Base-by-base conservation (phyloP, 2,329 filamentous ascomycete genomes). In the Clonostachys sp. region DNA sequence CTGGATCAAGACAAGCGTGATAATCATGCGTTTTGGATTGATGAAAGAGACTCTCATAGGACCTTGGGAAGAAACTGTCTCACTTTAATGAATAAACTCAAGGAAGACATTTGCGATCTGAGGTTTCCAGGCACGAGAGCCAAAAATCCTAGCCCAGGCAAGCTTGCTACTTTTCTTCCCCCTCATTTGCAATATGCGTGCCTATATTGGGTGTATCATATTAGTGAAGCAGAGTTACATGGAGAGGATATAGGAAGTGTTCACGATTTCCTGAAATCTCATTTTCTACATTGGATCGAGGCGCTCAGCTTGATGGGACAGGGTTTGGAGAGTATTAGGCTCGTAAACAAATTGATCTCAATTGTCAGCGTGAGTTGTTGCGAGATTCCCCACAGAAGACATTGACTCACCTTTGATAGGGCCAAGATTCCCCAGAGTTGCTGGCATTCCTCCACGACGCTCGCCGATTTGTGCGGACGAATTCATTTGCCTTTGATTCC, bases 281-380 rank as follows among this genome's bases (percentile, higher is more conserved):
- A 72, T 48, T 57, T 73, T 40, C 66, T 74, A 2, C 56, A 73
- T 48, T 73, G 67, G 68, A 54, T 72, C 5, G 67, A 73, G 53
- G 65, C 60, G 6, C 54, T 72, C 3, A 62, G 61, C 45, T 51
- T 67, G 9, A 50, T 69, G n/a, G 55, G 57, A 14, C 55, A 57
- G 38, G 13, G 13, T 4, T 14, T 30, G 12, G 42, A 44, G 24
- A 16, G 42, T n/a, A 14, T 44, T 7, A 24, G 8, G 8, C 12
- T 33, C 13, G 16, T 44, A 6, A 39, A 30, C 24, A 30, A 10
- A 10, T 30, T 30, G 24, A 30, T 30, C 24, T 30, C 24, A 30
- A 9, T 30, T 30, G 24, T 30, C 4, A 30, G 24, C 24, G 36
- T n/a, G 14, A 18, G 17, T 39, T 39, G 36, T 39, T 39, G 7